Evolutionary conservation across 2,329 filamentous ascomycete species (phyloP).

Genomic region (Stagonosporopsis chrysanthemi): DNA sequence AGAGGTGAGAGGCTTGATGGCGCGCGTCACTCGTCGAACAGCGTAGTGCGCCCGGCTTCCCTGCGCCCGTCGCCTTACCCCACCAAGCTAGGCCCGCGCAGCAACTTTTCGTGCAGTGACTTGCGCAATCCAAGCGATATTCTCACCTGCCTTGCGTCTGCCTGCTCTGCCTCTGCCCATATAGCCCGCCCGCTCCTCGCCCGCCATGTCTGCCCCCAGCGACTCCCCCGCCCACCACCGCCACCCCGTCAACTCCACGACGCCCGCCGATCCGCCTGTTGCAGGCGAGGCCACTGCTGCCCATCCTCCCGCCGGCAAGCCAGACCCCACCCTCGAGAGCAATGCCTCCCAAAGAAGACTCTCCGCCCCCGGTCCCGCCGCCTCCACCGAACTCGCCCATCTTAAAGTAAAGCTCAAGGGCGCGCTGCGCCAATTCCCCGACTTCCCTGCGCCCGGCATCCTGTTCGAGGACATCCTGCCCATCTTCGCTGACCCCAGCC

Average conservation of each 20-base stretch:
- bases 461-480: constrained; percentile 98
- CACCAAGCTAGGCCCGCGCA: constrained; percentile 12
- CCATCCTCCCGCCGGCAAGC: constrained; percentile 42
- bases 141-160: constrained; percentile 26
- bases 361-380: constrained; percentile 58
- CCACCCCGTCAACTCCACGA: constrained; percentile 31
- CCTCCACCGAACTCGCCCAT: constrained; percentile 59
- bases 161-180: constrained; percentile 18
- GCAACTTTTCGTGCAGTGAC: constrained; percentile 18
- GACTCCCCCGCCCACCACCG: constrained; percentile 29
- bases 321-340: constrained; percentile 46
- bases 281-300: constrained; percentile 38
- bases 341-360: constrained; percentile 58
- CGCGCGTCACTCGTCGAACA: not conserved
- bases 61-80: constrained; percentile 16
- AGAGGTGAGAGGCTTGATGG: no score
- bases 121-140: constrained; percentile 22
- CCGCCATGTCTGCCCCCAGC: constrained; percentile 42
- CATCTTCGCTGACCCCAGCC: constrained; percentile 79
- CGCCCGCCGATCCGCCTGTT: constrained; percentile 26
- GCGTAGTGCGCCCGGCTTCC: constrained; percentile 10
- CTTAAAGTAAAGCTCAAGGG: constrained; percentile 73
- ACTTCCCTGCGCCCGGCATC: constrained; percentile 92
- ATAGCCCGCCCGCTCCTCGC: constrained; percentile 29
- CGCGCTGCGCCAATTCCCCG: constrained; percentile 82